Evolutionary conservation across 345 rosid genomes (phyloP).

Genomic region (Mangifera indica): DNA sequence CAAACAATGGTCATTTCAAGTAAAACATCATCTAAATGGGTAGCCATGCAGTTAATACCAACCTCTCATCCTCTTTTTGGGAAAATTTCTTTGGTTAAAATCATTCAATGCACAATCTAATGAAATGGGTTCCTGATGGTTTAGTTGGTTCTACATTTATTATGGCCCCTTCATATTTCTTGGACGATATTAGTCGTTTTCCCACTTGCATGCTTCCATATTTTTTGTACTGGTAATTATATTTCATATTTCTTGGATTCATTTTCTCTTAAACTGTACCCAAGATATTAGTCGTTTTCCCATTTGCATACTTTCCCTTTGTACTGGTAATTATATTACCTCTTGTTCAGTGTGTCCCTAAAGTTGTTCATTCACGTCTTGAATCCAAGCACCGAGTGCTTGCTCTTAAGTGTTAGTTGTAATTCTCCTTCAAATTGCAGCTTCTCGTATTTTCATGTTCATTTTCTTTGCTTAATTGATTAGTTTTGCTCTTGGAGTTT

Average conservation of each 20-base stretch:
- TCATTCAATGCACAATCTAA: constrained; percentile 1
- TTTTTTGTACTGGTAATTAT: too few relatives aligned
- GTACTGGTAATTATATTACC: too few relatives aligned
- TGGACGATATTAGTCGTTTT: not conserved
- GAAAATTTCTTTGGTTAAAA: not conserved
- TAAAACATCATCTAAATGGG: not conserved
- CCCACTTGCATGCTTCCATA: not conserved
- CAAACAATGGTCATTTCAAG: constrained; percentile 1
- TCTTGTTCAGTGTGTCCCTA: too few relatives aligned
- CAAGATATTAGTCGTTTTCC: not conserved
- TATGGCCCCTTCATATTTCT: not conserved
- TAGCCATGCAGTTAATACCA: constrained; percentile 3
- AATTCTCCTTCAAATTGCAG: too few relatives aligned
- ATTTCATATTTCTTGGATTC: not conserved
- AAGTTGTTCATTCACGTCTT: too few relatives aligned
- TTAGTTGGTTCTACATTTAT: constrained; percentile 11
- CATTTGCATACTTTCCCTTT: not conserved
- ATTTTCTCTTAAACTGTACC: too few relatives aligned
- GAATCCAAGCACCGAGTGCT: too few relatives aligned
- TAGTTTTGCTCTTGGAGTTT: not conserved
- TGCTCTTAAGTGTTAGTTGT: too few relatives aligned
- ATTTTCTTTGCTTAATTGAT: too few relatives aligned
- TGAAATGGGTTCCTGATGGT: not conserved
- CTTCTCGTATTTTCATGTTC: too few relatives aligned
- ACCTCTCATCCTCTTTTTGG: not conserved